A percentile compares a stretch with the other conserved stretches of the same genome.
Conservation (phyloP, 108 stramenopile species). For the Cyclotella baltica region DNA sequence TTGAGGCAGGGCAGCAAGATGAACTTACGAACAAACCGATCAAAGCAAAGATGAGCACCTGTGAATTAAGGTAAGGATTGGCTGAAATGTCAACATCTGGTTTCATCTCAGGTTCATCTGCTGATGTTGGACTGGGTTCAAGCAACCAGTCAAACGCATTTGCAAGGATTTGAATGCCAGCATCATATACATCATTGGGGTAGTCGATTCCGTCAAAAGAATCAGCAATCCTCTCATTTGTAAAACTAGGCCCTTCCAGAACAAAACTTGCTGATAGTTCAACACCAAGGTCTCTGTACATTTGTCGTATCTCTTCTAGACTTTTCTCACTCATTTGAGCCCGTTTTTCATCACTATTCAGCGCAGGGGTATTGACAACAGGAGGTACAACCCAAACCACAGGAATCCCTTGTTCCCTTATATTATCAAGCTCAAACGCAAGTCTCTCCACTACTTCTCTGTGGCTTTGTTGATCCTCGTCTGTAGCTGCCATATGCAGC, state of each 20-base stretch:
- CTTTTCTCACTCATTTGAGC: slow-evolving; percentile 57
- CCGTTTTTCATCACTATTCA: slow-evolving; percentile 60
- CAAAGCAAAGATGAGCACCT: slow-evolving; percentile 48
- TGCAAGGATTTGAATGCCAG: slow-evolving; percentile 35
- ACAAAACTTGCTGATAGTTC: slow-evolving; percentile 43
- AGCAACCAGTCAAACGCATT: slow-evolving; percentile 33
- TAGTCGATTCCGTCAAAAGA: slow-evolving; percentile 64
- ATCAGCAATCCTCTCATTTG: slow-evolving; percentile 38
- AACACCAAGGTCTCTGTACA: slow-evolving; percentile 47
- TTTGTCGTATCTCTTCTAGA: slow-evolving; percentile 45
- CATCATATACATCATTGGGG: slow-evolving; percentile 56
- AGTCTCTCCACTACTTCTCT: slow-evolving; percentile 36
- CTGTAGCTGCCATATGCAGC: slow-evolving; percentile 54
- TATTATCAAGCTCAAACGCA: slow-evolving; percentile 35
- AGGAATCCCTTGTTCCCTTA: slow-evolving; percentile 19
- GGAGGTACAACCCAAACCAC: slow-evolving; percentile 60
- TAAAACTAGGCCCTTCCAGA: slow-evolving; percentile 55
- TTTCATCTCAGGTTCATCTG: slow-evolving; percentile 6
- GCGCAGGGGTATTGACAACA: slow-evolving; percentile 50
- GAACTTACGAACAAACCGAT: slow-evolving; percentile 52
- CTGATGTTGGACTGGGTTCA: neutral
- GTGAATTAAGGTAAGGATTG: slow-evolving; percentile 53
- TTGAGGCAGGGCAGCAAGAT: neutral
- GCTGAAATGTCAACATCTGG: slow-evolving; percentile 16
- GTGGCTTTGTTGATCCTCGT: slow-evolving; percentile 53